Evolutionary conservation across 345 rosid genomes (phyloP), one percentile per base, ranked within the genome.

Genomic region (Populus simonii): DNA sequence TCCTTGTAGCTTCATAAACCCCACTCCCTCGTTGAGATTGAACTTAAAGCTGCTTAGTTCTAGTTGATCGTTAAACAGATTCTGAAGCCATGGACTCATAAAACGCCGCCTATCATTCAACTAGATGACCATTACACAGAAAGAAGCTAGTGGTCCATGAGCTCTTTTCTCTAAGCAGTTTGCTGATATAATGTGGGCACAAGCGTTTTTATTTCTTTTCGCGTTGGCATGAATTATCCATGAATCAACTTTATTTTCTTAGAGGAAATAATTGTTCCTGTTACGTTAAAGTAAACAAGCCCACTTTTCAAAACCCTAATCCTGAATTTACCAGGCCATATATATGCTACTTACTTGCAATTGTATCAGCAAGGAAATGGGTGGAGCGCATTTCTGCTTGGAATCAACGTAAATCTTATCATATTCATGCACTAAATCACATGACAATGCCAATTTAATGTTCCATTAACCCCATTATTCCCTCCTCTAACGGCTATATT

Each of bases 401-500:
- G 69, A n/a, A 15, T 51, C 18, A 15, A 15, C 17, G 41, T 18
- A 1, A 72, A 25, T 72, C 27, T 31, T 20, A 74, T 73, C 51
- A 36, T 22, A 6, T n/a, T 4, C 23, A 22, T 8, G 5, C 77
- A n/a, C 51, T 12, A 67, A 49, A n/a, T 51, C 66, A 55, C 72
- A 53, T 68, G 73, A 23, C 39, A n/a, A 78, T 80, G 79, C 77
- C 66, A 55, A 61, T 33, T 43, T 39, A 22, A 59, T 74, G 74
- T 74, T 67, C 73, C 43, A 15, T 33, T 66, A 11, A 13, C 18
- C 49, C 49, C 67, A 62, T 79, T 70, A 29, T 55, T 74, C 61
- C 79, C 70, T 31, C 39, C 43, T 39, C 7, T 68, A 89, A 88
- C 94, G 89, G 88, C 92, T 89, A 88, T 75, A 77, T 86, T 80